Percentiles rank a stretch among this genome's conserved stretches.
Evolutionary conservation across 345 rosid species (phyloP).

Genomic region (Gynandropsis gynandra): DNA sequence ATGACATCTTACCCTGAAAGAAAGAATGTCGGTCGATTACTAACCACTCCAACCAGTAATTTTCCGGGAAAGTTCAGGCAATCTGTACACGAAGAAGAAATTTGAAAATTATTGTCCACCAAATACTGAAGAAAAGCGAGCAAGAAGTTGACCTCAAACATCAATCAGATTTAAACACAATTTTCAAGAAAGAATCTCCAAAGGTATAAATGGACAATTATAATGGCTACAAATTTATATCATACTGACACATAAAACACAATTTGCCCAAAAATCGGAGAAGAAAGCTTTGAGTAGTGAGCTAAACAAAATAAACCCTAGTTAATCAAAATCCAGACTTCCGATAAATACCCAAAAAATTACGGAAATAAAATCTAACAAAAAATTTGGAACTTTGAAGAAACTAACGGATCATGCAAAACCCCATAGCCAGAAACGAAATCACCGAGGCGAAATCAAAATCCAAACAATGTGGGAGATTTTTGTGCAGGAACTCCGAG

Average conservation of each 20-base stretch:
- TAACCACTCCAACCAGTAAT: conserved; percentile 18
- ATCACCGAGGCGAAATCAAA: not conserved
- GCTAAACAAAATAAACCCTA: conserved; percentile 19
- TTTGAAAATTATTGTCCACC: not conserved
- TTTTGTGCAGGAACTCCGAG: not conserved
- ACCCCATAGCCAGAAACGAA: conserved; percentile 6
- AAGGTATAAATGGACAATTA: not conserved
- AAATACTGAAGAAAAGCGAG: not conserved
- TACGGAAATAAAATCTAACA: conserved; percentile 6
- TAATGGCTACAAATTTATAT: not conserved
- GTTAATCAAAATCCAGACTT: not conserved
- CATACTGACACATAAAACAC: not conserved
- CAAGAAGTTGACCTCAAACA: conserved; percentile 3
- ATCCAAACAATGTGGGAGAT: conserved; percentile 15
- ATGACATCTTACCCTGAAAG: conserved; percentile 14
- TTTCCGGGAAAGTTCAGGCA: conserved; percentile 10
- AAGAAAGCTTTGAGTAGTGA: conserved; percentile 4
- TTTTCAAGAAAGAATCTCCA: not conserved
- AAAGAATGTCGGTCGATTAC: conserved; percentile 12
- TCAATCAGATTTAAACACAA: conserved; percentile 1
- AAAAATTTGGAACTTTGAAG: not conserved
- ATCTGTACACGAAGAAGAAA: not conserved
- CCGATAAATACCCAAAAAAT: not conserved
- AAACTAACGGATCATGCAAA: not conserved
- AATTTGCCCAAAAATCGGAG: not conserved